phyloP scores from a whole-genome alignment of 2,329 filamentous ascomycete species.

The Penicillium sp. region DNA sequence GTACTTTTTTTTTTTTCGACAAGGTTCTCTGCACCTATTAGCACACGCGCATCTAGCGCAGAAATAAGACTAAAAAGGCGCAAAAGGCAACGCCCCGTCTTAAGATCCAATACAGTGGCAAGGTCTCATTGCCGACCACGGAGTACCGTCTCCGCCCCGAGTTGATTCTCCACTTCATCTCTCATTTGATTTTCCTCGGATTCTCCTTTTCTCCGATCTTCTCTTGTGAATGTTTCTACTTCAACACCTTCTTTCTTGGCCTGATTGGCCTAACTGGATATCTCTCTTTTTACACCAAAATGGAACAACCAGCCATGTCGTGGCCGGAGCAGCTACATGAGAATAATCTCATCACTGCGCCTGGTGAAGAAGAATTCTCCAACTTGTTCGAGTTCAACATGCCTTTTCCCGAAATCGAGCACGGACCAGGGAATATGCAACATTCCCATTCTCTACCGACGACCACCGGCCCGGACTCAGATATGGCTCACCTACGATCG shows the following conservation, averaged over 20 bases:
- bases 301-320: conserved; percentile 42
- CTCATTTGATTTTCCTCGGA: not conserved
- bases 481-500: conserved; percentile 31
- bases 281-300: conserved; percentile 14
- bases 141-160: conserved; percentile 18
- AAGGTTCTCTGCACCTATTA: conserved; percentile 1
- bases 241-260: not conserved
- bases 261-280: not conserved
- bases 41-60: conserved; percentile 16
- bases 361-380: conserved; percentile 50
- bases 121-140: conserved; percentile 1
- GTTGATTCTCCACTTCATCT: conserved; percentile 5
- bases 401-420: conserved; percentile 46
- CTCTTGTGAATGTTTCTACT: not conserved
- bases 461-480: conserved; percentile 28
- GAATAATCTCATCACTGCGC: conserved; percentile 40
- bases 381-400: conserved; percentile 52
- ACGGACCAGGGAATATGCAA: conserved; percentile 39
- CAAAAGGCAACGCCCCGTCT: not conserved
- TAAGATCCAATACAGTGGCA: conserved; percentile 1
- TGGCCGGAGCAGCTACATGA: conserved; percentile 45
- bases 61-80: conserved; percentile 1
- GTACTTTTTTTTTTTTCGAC: not conserved
- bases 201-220: conserved; percentile 4
- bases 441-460: conserved; percentile 34